Evolutionary conservation across 2,329 filamentous ascomycete species (phyloP), one percentile per base, ranked within the genome.

Genomic region (Trichophaea hybrida): DNA sequence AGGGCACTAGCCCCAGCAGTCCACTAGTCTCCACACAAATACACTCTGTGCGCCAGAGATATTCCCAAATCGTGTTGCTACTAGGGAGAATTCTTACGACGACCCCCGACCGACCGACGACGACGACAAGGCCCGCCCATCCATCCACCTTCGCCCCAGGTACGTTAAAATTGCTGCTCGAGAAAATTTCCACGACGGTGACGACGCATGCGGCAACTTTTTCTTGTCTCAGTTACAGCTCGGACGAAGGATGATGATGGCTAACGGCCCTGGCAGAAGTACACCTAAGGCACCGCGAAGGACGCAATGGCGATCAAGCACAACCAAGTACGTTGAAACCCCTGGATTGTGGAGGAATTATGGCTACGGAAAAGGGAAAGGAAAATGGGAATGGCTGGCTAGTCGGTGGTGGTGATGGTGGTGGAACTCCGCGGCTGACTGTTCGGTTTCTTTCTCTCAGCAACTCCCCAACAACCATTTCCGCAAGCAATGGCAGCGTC

Each of bases 401-500:
- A 31, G 44, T 44, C 44, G 43, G 57, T 24, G 34, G 10, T 31
- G 40, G n/a, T 24, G 35, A 13, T 54, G 40, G 17, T 31, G 15
- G 15, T 50, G 17, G 34, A 43, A 32, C 12, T 17, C n/a, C 13
- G 31, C 7, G 31, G 40, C 54, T 50, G 17, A 31, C 51, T 37
- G 43, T 13, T 40, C 49, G 24, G 24, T 24, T 24, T 24, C 24
- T 24, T 24, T 24, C 35, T 49, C 46, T 59, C 60, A 68, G 63
- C 67, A 68, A 65, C 64, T 68, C 55, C 67, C 67, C 58, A 67
- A 66, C 60, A 68, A 68, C 61, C 67, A 96, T 76, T 95, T 95
- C 88, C 90, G 88, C 80, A 96, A 95, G 88, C 90, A 98, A 83
- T 98, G 93, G 93, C 90, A 97, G 79, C 88, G 89, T 80, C 88